Base-by-base conservation (phyloP, 1,139 yeast genomes). In the Pichia sp. region DNA sequence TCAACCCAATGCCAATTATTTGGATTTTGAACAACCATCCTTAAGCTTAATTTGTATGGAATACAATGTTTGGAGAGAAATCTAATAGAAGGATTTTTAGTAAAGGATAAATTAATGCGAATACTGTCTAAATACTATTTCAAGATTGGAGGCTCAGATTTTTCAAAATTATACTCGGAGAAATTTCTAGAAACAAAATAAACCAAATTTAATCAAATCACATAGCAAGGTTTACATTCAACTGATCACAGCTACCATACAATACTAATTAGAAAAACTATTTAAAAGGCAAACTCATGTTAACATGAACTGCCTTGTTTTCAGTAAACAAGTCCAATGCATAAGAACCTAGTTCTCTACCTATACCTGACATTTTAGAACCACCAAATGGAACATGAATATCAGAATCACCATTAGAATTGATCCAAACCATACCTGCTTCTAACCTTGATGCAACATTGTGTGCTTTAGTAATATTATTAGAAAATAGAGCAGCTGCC, bases 1-100 rank as follows among this genome's bases (percentile, higher is more conserved):
- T 91, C 96, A 49, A 91, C 97, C 98, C 98, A 91, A 71, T 91
- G 98, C 98, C 86, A 80, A 62, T 80, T 80, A 61, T 80, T 79
- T 35, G 86, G 86, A 66, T 80, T 80, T 58, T 78, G 78, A 34
- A 80, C 77, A 39, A 77, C 86, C 86, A 79, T 79, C 41, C 41
- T 54, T 28, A 8, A 22, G n/a, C n/a, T n/a, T n/a, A n/a, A n/a
- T n/a, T n/a, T n/a, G n/a, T n/a, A n/a, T n/a, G n/a, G n/a, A n/a
- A n/a, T n/a, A n/a, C n/a, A n/a, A n/a, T n/a, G n/a, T n/a, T n/a
- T n/a, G n/a, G n/a, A n/a, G n/a, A n/a, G n/a, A n/a, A n/a, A n/a
- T n/a, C n/a, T n/a, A n/a, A n/a, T n/a, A n/a, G n/a, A n/a, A n/a
- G n/a, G n/a, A n/a, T n/a, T n/a, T n/a, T n/a, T n/a, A n/a, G n/a